Conservation (phyloP, 2,329 filamentous ascomycete genomes). For the Dichotomopilus funicola region DNA sequence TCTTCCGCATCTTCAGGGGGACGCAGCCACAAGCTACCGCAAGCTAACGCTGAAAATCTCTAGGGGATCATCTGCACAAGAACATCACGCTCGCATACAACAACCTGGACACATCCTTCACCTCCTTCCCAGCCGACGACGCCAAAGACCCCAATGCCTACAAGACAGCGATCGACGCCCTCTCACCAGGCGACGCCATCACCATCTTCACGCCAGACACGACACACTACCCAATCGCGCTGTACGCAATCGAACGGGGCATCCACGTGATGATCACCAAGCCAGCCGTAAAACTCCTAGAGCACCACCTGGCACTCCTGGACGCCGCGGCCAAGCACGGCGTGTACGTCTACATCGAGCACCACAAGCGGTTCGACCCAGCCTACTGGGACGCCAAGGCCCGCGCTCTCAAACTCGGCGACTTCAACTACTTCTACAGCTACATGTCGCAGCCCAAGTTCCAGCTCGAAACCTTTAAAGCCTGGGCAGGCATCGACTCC, state of each 20-base stretch:
- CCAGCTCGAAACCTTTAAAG: conserved; percentile 89
- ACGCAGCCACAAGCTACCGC: neutral
- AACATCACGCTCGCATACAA: conserved; percentile 90
- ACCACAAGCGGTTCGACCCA: conserved; percentile 94
- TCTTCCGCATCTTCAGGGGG: neutral
- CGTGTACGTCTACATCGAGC: conserved; percentile 89
- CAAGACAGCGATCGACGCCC: conserved; percentile 78
- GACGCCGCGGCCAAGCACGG: conserved; percentile 63
- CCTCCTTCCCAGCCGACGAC: conserved; percentile 73
- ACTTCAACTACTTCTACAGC: conserved; percentile 98
- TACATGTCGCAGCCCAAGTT: conserved; percentile 94
- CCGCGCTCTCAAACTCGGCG: conserved; percentile 69
- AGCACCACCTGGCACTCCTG: conserved; percentile 71
- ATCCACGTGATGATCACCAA: conserved; percentile 93
- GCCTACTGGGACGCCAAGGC: conserved; percentile 83
- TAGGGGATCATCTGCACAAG: conserved; percentile 74
- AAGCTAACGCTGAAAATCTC: neutral
- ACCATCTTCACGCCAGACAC: conserved; percentile 95
- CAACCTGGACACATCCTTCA: conserved; percentile 76
- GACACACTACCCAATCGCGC: conserved; percentile 84
- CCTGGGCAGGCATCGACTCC: conserved; percentile 85
- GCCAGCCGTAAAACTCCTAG: conserved; percentile 79
- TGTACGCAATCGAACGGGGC: conserved; percentile 82
- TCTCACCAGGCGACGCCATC: conserved; percentile 77
- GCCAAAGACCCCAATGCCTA: conserved; percentile 71